Conservation (phyloP, 768 basidiomycete genomes). For the Crepidotus variabilis region DNA sequence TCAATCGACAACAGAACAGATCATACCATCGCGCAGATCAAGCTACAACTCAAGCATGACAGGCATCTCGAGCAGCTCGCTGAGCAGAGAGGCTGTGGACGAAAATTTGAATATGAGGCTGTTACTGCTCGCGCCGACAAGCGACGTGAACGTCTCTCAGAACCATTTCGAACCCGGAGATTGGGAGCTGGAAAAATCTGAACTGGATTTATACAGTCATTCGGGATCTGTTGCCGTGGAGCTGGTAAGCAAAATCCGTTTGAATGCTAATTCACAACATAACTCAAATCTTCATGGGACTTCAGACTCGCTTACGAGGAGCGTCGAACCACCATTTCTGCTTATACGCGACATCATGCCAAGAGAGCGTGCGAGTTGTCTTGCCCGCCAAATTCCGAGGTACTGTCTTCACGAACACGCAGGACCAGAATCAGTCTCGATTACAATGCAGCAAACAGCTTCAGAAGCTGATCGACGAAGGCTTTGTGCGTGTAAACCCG, state of each 20-base stretch:
- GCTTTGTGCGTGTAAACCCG: constrained; percentile 8
- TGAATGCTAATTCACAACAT: neutral
- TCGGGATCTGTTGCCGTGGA: constrained; percentile 8
- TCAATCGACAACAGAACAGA: constrained; percentile 6
- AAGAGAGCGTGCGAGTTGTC: constrained; percentile 8
- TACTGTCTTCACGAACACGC: constrained; percentile 2
- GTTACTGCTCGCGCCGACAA: constrained; percentile 4
- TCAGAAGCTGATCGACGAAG: constrained; percentile 6
- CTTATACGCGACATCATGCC: constrained; percentile 6
- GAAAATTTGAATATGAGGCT: constrained; percentile 9
- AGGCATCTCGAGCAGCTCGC: neutral
- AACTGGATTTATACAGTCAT: constrained; percentile 4
- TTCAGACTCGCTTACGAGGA: constrained; percentile 8
- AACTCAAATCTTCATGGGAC: neutral
- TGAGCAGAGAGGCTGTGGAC: constrained; percentile 8
- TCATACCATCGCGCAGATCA: constrained; percentile 1
- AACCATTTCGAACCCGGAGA: neutral
- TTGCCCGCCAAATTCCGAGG: constrained; percentile 14
- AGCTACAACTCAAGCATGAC: neutral
- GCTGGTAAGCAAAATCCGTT: constrained; percentile 2
- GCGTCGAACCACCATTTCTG: constrained; percentile 10
- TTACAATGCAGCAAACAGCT: constrained; percentile 7
- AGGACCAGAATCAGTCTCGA: neutral
- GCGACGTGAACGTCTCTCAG: neutral
- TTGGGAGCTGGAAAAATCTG: constrained; percentile 5